These are phyloP conservation scores for Crithidia acanthocephali DNA, from an alignment of 208 protist genomes.

Conservation along the genomic window DNA sequence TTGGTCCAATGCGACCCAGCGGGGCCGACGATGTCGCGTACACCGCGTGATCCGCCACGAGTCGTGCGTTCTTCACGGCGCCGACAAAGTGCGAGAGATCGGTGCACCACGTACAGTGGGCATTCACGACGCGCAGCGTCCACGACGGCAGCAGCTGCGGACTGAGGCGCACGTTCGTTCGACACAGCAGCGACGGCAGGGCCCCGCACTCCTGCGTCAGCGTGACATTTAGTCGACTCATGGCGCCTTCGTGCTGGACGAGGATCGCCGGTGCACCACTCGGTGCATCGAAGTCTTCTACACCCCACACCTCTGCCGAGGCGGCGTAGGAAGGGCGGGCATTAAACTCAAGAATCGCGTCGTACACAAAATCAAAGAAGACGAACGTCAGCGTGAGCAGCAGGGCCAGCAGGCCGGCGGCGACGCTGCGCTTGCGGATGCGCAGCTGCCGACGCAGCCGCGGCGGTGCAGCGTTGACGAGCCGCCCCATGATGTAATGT, in stretches of 20 bases:
- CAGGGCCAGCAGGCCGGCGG: background rate
- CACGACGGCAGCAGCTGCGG: constrained; percentile 19
- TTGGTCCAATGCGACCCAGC: constrained; percentile 26
- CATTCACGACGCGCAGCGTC: constrained; percentile 4
- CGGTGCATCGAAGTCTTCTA: constrained; percentile 12
- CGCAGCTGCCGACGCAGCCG: background rate
- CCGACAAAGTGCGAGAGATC: background rate
- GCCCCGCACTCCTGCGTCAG: background rate
- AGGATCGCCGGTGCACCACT: background rate
- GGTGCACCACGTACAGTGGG: background rate
- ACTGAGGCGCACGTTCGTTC: background rate
- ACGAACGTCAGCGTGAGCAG: background rate
- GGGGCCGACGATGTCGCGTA: constrained; percentile 12
- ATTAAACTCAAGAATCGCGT: background rate
- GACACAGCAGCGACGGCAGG: background rate
- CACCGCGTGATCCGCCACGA: background rate
- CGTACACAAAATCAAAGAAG: constrained; percentile 10
- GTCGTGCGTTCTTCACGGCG: background rate
- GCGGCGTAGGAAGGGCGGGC: background rate
- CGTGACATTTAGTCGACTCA: background rate
- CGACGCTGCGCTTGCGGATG: background rate
- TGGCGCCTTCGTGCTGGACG: constrained; percentile 1
- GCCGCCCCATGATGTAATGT: background rate
- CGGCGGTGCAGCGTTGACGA: background rate
- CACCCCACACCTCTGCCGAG: constrained; percentile 6